Evolutionary conservation across 164 flowering plant genomes (phyloP).

Genomic region (Nymphaea thermarum): DNA sequence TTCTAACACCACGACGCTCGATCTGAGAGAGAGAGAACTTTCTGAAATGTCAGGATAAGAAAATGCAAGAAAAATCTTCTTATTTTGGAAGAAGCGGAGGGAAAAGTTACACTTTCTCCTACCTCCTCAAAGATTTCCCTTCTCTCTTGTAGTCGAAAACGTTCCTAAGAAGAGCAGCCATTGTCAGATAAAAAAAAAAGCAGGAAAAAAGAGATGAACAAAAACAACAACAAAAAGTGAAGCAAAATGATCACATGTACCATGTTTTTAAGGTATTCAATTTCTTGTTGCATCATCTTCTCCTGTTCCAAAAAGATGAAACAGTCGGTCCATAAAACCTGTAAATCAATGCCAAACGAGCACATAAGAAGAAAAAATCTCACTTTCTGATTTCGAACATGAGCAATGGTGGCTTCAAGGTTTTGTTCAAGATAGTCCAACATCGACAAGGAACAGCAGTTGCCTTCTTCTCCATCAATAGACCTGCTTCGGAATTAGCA

Average conservation of each 20-base stretch:
- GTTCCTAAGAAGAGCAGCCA: not conserved
- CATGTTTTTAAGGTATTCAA: not conserved
- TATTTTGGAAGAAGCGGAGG: not conserved
- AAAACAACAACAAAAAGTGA: not conserved
- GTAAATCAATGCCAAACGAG: not conserved
- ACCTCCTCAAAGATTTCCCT: not conserved
- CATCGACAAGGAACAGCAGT: not conserved
- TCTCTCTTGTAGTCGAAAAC: not conserved
- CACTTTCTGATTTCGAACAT: slow-evolving; percentile 1
- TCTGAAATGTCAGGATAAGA: not conserved
- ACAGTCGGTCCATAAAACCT: not conserved
- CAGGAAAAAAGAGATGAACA: not conserved
- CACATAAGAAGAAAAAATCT: not conserved
- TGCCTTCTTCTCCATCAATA: slow-evolving; percentile 1
- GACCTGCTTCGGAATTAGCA: not conserved
- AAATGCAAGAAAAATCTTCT: not conserved
- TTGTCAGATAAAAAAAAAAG: not conserved
- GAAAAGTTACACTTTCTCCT: not conserved
- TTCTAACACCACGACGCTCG: not conserved
- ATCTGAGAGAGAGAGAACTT: not conserved
- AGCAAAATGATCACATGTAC: not conserved
- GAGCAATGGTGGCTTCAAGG: slow-evolving; percentile 1
- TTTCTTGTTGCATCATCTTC: not conserved
- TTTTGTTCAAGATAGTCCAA: slow-evolving; percentile 5
- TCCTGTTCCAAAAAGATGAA: not conserved